phyloP scores from a whole-genome alignment of 805 yeast species.

The Saturnispora ahearnii region DNA sequence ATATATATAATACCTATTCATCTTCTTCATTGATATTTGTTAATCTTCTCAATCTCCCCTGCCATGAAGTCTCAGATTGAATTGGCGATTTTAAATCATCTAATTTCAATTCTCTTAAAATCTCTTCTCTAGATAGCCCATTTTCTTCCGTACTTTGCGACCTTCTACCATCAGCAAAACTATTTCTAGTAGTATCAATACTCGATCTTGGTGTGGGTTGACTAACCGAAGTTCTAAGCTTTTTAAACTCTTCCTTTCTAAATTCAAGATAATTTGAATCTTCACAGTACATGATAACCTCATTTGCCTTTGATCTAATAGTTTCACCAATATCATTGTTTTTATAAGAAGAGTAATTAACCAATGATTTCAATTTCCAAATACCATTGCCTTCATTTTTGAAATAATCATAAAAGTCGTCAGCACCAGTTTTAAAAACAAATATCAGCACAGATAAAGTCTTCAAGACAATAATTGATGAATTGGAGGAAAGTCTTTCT shows the following conservation, averaged over 20 bases:
- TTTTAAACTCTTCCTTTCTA: conserved; percentile 4
- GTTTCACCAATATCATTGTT: neutral
- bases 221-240: conserved; percentile 1
- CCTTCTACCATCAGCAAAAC: neutral
- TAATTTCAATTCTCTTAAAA: conserved; percentile 4
- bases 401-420: conserved; percentile 3
- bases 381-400: neutral
- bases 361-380: conserved; percentile 6
- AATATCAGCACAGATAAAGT: conserved; percentile 5
- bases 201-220: conserved; percentile 9
- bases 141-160: conserved; percentile 2
- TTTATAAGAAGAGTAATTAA: neutral
- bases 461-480: neutral
- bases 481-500: neutral
- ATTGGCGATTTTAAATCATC: conserved; percentile 1
- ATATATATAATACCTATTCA: neutral
- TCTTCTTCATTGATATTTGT: conserved; percentile 8
- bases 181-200: neutral
- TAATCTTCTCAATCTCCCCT: conserved; percentile 5
- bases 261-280: neutral
- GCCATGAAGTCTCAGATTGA: conserved; percentile 1
- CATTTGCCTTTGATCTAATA: conserved; percentile 3
- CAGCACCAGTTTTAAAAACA: conserved; percentile 7
- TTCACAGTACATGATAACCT: conserved; percentile 1
- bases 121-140: conserved; percentile 1